Evolutionary conservation across 1,139 yeast species (phyloP).

Genomic region (Magnusiomyces magnusii): DNA sequence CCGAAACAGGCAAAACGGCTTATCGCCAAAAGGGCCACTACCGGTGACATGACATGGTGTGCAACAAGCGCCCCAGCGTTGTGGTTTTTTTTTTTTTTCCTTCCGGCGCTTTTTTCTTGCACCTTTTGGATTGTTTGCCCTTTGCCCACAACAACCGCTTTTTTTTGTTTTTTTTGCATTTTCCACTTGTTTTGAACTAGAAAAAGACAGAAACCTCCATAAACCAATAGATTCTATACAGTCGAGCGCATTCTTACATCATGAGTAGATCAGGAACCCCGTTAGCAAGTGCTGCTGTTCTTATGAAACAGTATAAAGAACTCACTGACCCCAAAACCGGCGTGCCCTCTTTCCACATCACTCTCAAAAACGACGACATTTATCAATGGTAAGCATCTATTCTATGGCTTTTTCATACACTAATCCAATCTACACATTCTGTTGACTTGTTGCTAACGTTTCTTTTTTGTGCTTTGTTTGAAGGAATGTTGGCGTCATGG

Average conservation of each 20-base stretch:
- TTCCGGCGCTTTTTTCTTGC: not conserved
- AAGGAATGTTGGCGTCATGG: conserved; percentile 86
- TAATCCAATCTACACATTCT: too few species aligned
- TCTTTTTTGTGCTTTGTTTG: not conserved
- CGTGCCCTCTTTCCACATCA: conserved; percentile 86
- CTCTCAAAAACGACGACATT: conserved; percentile 68
- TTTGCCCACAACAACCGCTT: not conserved
- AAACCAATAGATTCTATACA: too few species aligned
- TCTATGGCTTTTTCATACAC: not conserved
- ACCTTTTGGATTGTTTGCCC: not conserved
- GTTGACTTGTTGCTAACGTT: not conserved
- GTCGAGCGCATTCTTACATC: not conserved
- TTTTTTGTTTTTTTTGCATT: too few species aligned
- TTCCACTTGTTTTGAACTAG: not conserved
- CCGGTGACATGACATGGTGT: too few species aligned
- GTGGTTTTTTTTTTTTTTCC: not conserved
- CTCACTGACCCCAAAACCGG: conserved; percentile 90
- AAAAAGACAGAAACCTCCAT: too few species aligned
- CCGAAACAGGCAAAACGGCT: not conserved
- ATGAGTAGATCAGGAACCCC: conserved; percentile 2
- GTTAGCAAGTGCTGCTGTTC: conserved; percentile 49
- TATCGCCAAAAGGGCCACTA: too few species aligned
- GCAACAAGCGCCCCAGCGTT: too few species aligned
- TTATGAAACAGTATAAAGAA: conserved; percentile 91
- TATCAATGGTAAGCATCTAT: conserved; percentile 50